These are phyloP conservation scores for Trametes elegans DNA, from an alignment of 768 basidiomycete species.

Conservation along the genomic window DNA sequence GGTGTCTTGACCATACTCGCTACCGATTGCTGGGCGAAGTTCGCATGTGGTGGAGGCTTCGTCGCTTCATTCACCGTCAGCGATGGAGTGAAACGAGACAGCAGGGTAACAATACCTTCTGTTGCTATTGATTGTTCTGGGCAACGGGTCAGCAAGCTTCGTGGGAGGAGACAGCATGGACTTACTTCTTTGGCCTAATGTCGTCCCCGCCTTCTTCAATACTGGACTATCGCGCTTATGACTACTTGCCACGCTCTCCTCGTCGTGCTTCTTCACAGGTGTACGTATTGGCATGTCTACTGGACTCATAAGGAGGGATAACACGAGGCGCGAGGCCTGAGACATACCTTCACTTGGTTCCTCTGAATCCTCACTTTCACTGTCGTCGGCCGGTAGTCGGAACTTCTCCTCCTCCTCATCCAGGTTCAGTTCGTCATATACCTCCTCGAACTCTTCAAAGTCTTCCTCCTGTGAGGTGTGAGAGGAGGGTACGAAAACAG, in stretches of 20 bases:
- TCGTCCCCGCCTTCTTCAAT: constrained; percentile 69
- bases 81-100: background rate
- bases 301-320: background rate
- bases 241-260: constrained; percentile 71
- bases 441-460: constrained; percentile 95
- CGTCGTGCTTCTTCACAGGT: constrained; percentile 72
- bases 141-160: background rate
- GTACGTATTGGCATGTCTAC: constrained; percentile 65
- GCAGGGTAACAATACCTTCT: constrained; percentile 53
- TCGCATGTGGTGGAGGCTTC: constrained; percentile 79
- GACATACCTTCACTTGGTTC: constrained; percentile 67
- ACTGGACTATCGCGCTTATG: constrained; percentile 80
- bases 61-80: constrained; percentile 34
- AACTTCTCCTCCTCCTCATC: constrained; percentile 97
- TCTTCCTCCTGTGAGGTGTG: constrained; percentile 74
- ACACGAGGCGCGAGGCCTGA: background rate
- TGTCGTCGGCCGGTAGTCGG: constrained; percentile 67
- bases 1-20: constrained; percentile 72
- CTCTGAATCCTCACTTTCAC: constrained; percentile 77
- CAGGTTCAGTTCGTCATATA: constrained; percentile 96
- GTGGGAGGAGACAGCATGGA: constrained; percentile 16
- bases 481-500: background rate
- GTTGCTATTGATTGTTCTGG: constrained; percentile 62
- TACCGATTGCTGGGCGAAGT: constrained; percentile 79
- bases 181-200: constrained; percentile 71